A percentile compares a stretch with the other conserved stretches of the same genome.
These are phyloP conservation scores for Piper betle DNA, from an alignment of 164 flowering plant genomes.

Conservation along the genomic window DNA sequence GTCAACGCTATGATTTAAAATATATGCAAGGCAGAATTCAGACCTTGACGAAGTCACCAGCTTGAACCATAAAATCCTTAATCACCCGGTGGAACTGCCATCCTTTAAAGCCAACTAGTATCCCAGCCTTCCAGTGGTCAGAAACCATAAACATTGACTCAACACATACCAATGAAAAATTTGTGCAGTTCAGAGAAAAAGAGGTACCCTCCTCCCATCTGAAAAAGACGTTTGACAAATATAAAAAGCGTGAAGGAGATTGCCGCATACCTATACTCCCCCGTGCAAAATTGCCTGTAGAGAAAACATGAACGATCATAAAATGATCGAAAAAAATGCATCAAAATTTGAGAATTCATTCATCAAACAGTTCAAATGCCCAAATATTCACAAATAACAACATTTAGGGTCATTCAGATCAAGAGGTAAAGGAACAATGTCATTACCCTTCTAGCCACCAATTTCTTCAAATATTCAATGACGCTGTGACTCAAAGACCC, in stretches of 20 bases:
- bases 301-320: neutral
- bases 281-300: slow-evolving; percentile 1
- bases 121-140: slow-evolving; percentile 58
- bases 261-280: neutral
- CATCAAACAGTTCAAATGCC: too few relatives aligned
- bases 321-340: neutral
- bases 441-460: too few relatives aligned
- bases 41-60: slow-evolving; percentile 94
- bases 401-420: too few relatives aligned
- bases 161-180: neutral
- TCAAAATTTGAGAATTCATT: neutral
- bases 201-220: too few relatives aligned
- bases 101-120: slow-evolving; percentile 88
- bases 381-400: too few relatives aligned
- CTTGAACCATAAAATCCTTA: slow-evolving; percentile 95
- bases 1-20: too few relatives aligned
- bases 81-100: slow-evolving; percentile 95
- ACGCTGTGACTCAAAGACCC: too few relatives aligned
- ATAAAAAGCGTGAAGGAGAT: neutral
- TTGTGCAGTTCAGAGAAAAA: neutral
- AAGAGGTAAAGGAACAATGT: too few relatives aligned
- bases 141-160: neutral
- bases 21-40: too few relatives aligned
- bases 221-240: too few relatives aligned
- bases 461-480: too few relatives aligned